A percentile compares a stretch with the other conserved stretches of the same genome.
phyloP scores from a whole-genome alignment of 306 rosid genomes.

The Sesbania bispinosa region DNA sequence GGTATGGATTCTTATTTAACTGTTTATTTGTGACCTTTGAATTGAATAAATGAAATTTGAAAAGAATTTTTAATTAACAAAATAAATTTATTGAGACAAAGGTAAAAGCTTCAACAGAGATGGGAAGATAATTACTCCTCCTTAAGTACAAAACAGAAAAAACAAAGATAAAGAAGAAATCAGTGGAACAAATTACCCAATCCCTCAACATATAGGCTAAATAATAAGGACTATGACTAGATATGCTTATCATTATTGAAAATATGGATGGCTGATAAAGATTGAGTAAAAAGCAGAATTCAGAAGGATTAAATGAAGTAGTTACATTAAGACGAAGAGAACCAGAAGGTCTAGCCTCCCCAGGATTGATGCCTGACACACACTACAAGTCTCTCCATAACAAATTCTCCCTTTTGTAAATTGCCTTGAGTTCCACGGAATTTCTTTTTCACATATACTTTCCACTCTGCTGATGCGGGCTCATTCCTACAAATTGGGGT shows the following conservation, averaged over 20 bases:
- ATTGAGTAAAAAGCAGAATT: too few relatives aligned
- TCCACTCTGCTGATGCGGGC: too few relatives aligned
- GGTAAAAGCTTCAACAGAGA: neutral
- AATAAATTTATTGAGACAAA: neutral
- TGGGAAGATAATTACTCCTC: neutral
- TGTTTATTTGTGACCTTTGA: neutral
- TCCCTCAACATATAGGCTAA: neutral
- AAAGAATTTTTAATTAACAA: neutral
- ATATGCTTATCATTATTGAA: neutral
- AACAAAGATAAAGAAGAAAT: neutral
- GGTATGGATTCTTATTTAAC: slow-evolving; percentile 45
- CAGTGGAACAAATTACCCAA: neutral
- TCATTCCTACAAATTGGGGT: too few relatives aligned
- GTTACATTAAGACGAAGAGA: too few relatives aligned
- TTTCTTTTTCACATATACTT: too few relatives aligned
- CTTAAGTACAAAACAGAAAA: neutral
- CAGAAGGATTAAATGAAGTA: too few relatives aligned
- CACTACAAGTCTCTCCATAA: too few relatives aligned
- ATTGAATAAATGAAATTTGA: slow-evolving; percentile 4
- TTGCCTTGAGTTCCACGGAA: too few relatives aligned
- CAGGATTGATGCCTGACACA: too few relatives aligned
- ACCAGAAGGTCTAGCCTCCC: too few relatives aligned
- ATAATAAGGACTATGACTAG: neutral
- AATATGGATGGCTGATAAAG: neutral
- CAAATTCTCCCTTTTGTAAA: too few relatives aligned